Percentiles rank a stretch among this genome's conserved stretches.
phyloP scores from a whole-genome alignment of 2,329 filamentous ascomycete genomes.

The Ceratocystis eucalypticola region DNA sequence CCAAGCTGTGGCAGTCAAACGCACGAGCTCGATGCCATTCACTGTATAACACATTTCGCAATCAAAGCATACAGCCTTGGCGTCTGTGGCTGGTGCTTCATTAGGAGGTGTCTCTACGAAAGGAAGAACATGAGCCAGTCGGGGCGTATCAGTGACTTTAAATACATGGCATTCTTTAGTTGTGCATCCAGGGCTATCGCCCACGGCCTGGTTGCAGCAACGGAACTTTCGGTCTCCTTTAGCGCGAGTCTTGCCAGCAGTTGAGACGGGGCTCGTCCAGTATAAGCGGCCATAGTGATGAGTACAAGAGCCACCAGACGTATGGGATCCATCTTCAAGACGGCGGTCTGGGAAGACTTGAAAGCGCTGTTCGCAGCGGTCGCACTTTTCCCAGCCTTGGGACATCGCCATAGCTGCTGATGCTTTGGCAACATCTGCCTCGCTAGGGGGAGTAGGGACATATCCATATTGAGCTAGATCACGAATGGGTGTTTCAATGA shows the following conservation, averaged over 20 bases:
- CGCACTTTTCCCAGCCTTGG: conserved; percentile 74
- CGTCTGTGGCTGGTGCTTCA: conserved; percentile 30
- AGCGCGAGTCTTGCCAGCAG: conserved; percentile 32
- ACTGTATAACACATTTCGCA: conserved; percentile 98
- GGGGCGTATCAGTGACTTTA: conserved; percentile 62
- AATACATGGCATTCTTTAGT: conserved; percentile 66
- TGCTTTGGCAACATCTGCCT: conserved; percentile 52
- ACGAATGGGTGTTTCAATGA: conserved; percentile 50
- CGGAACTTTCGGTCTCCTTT: conserved; percentile 36
- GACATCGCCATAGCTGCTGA: conserved; percentile 50
- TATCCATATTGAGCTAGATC: conserved; percentile 60
- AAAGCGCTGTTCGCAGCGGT: conserved; percentile 74
- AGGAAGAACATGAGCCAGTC: conserved; percentile 64
- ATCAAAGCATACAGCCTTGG: conserved; percentile 70
- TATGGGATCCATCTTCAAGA: conserved; percentile 59
- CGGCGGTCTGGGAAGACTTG: conserved; percentile 82
- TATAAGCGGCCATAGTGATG: conserved; percentile 67
- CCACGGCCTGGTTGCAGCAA: conserved; percentile 67
- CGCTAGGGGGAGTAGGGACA: conserved; percentile 52
- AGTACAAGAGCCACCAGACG: conserved; percentile 62
- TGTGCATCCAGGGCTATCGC: conserved; percentile 62
- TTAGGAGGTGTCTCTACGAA: conserved; percentile 68
- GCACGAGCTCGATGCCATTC: conserved; percentile 73
- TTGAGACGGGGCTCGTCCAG: conserved; percentile 44
- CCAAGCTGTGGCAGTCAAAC: conserved; percentile 81